These are phyloP conservation scores for Malassezia restricta DNA, from an alignment of 1,284 basidiomycete species.

Conservation along the genomic window DNA sequence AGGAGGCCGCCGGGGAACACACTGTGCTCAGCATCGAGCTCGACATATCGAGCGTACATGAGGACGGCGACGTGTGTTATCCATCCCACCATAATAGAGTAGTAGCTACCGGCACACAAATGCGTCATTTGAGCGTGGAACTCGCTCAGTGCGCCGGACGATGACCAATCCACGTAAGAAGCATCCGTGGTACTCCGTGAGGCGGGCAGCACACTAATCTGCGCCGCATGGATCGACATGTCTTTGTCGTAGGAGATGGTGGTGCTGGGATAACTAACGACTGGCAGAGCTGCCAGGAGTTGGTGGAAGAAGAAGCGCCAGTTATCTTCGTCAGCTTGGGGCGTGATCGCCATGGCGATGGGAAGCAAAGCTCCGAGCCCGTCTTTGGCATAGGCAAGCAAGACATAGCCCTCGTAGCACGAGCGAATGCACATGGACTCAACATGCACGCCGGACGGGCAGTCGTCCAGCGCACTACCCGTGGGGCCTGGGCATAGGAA, in stretches of 20 bases:
- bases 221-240: slow-evolving; percentile 5
- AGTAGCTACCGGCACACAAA: slow-evolving; percentile 14
- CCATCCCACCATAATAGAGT: slow-evolving; percentile 15
- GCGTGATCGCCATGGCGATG: slow-evolving; percentile 11
- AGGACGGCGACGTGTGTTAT: slow-evolving; percentile 16
- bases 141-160: slow-evolving; percentile 13
- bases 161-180: slow-evolving; percentile 10
- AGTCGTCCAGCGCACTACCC: slow-evolving; percentile 11
- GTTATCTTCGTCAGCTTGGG: slow-evolving; percentile 14
- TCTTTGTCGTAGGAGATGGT: slow-evolving; percentile 6
- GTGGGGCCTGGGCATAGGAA: slow-evolving; percentile 13
- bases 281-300: slow-evolving; percentile 9
- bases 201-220: slow-evolving; percentile 5
- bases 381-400: slow-evolving; percentile 13
- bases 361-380: slow-evolving; percentile 8
- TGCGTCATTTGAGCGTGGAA: slow-evolving; percentile 11
- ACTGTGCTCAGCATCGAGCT: slow-evolving; percentile 12
- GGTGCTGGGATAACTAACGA: slow-evolving; percentile 11
- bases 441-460: slow-evolving; percentile 14
- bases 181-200: slow-evolving; percentile 2
- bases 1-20: slow-evolving; percentile 13
- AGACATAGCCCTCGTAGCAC: slow-evolving; percentile 8
- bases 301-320: slow-evolving; percentile 19
- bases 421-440: slow-evolving; percentile 12
- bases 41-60: slow-evolving; percentile 12